Base-by-base conservation (phyloP, 2,329 filamentous ascomycete genomes). In the Podosphaera fusca region DNA sequence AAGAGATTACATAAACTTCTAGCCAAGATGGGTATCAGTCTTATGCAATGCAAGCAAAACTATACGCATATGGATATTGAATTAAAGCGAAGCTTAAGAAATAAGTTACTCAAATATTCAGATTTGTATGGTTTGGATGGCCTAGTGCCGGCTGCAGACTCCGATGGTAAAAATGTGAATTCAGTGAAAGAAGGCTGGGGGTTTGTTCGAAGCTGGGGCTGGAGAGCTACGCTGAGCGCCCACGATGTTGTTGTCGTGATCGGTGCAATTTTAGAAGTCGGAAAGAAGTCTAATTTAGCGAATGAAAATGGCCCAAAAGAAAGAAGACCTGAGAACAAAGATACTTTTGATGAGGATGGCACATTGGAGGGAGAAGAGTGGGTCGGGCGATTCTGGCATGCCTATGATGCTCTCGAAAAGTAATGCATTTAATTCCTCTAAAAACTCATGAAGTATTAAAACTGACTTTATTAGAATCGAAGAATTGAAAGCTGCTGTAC, bases 61-160 rank as follows among this genome's bases (percentile, higher is more conserved):
- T 98, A 96, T 67, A 87, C 88, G 0, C 92, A 98, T 69, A 96
- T 98, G 89, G 90, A 96, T 70, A 94, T 95, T 81, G 83, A 94
- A 69, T 73, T 98, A 38, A 98, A 96, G 70, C 82, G 87, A 4
- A 86, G 87, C 35, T 72, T 96, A 35, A 81, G 90, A 47, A 80
- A 86, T 53, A 87, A 94, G 59, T 75, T 98, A 1, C 75, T 95
- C 29, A 90, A 90, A 64, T 96, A 95, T 67, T 89, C 89, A 0
- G 87, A 87, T 0, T 76, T 94, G 59, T 98, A 96, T 69, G 92
- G 94, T 34, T 77, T 98, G 1, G 89, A 96, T 61, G 92, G 90
- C 55, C 81, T 98, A 65, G 88, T 98, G 0, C 90, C 90, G 0
- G 80, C 83, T 3, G 78, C 82, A 9, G 82, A 84, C 59, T 81